Evolutionary conservation across 306 rosid genomes (phyloP), one percentile per base, ranked within the genome.

Genomic region (Arachis stenosperma): DNA sequence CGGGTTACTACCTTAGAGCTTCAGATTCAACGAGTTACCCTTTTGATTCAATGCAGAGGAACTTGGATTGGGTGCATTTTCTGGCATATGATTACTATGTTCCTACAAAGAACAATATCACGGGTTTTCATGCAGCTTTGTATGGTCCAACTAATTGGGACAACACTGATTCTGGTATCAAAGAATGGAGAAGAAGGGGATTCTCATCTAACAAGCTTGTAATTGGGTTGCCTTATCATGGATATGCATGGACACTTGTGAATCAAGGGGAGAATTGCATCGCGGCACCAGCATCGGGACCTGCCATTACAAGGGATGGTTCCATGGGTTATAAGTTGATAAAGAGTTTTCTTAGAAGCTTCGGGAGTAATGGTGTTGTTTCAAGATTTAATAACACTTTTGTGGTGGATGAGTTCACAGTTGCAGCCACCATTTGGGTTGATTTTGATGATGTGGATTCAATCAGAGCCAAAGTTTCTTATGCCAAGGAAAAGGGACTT

Each of bases 361-460:
- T 67, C 70, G 83, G 83, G n/a, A 53, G 60, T 52, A 53, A 67
- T 52, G 71, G 59, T 29, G 79, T 67, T 52, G 75, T 51, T 65
- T 46, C 67, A 27, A 37, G 1, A 57, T 81, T 72, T 51, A 83
- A 87, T 76, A 79, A 39, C n/a, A 76, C 74, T 58, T 81, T 73
- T 70, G 89, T 76, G 56, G 88, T 81, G 70, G 79, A 74, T 37
- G 67, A 65, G 65, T 83, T 78, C 83, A 81, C 69, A 4, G 65
- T 79, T 70, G 82, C 82, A 30, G 30, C 81, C 4, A 78, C 59
- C 3, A 74, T 1, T 60, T 85, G 86, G 88, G 76, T 88, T 69
- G 68, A 81, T 56, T 88, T 70, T 65, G 92, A 85, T 69, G 89
- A 87, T 76, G 89, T 76, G 33, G 84, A 83, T 54, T 74, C 50